A percentile compares a stretch with the other conserved stretches of the same genome.
Evolutionary conservation across 1,284 basidiomycete genomes (phyloP).

Genomic region (Sutorius eximius): DNA sequence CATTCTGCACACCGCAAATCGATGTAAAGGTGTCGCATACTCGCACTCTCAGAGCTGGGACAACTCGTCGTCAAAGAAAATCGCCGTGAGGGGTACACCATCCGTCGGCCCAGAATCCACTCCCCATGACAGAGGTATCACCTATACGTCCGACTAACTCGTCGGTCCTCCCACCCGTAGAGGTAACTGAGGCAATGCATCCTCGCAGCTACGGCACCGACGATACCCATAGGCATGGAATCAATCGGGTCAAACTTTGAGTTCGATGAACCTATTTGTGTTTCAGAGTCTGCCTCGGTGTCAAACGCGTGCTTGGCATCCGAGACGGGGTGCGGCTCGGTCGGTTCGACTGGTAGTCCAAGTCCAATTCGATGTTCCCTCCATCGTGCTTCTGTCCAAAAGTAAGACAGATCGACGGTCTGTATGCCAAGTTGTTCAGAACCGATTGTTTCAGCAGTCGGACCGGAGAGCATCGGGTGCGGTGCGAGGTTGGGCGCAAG

Average conservation of each 20-base stretch:
- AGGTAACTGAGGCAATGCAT: constrained; percentile 71
- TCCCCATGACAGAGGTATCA: constrained; percentile 76
- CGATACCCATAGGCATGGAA: constrained; percentile 71
- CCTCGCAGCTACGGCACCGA: constrained; percentile 80
- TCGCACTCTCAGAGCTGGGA: constrained; percentile 13
- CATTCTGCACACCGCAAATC: neutral
- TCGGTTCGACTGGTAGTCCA: constrained; percentile 66
- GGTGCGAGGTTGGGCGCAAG: constrained; percentile 58
- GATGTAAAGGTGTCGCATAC: neutral
- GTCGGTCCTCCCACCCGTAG: constrained; percentile 81
- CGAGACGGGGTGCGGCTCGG: constrained; percentile 34
- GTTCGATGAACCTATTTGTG: constrained; percentile 12
- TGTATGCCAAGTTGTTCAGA: constrained; percentile 48
- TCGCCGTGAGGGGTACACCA: constrained; percentile 68
- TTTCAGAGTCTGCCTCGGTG: constrained; percentile 6
- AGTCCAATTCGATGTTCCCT: constrained; percentile 69
- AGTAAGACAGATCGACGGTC: constrained; percentile 72
- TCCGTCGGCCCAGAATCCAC: constrained; percentile 83
- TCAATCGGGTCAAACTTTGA: constrained; percentile 44
- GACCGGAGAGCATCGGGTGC: constrained; percentile 72
- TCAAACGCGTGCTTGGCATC: neutral
- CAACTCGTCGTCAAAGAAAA: constrained; percentile 70
- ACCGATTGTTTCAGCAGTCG: constrained; percentile 60
- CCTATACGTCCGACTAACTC: constrained; percentile 80
- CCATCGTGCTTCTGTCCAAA: constrained; percentile 74